Conservation (phyloP, 2,329 filamentous ascomycete genomes). For the Paradendryphiella salina region DNA sequence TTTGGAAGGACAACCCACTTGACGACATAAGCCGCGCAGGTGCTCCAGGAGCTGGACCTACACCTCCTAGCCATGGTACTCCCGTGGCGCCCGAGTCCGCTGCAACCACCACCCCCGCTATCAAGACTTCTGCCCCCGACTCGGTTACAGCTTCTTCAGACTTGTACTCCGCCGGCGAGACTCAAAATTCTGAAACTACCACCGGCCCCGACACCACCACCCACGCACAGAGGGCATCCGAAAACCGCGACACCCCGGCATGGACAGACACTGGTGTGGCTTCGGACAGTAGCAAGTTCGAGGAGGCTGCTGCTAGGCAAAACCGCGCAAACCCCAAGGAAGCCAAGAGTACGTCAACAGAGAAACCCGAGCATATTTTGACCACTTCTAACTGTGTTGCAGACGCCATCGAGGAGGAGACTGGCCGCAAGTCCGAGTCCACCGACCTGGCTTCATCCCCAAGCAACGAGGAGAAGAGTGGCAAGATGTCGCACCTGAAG, state of each 20-base stretch:
- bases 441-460: constrained; percentile 22
- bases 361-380: constrained; percentile 19
- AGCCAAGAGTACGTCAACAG: constrained; percentile 44
- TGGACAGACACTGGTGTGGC: constrained; percentile 59
- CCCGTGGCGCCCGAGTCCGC: constrained; percentile 8
- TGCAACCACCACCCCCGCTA: constrained; percentile 7
- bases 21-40: constrained; percentile 31
- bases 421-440: constrained; percentile 48
- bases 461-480: constrained; percentile 30
- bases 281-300: constrained; percentile 58
- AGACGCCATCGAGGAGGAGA: constrained; percentile 61
- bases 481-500: constrained; percentile 57
- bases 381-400: constrained; percentile 41
- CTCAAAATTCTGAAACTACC: constrained; percentile 22
- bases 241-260: constrained; percentile 43
- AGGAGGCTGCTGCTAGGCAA: constrained; percentile 64
- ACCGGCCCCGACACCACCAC: constrained; percentile 18
- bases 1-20: constrained; percentile 36
- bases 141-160: constrained; percentile 14
- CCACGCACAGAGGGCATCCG: constrained; percentile 25
- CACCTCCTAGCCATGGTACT: constrained; percentile 19
- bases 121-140: constrained; percentile 22
- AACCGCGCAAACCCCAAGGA: constrained; percentile 48
- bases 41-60: constrained; percentile 26
- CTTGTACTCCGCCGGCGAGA: constrained; percentile 9